These are phyloP conservation scores for Coccinonectria pachysandricola DNA, from an alignment of 2,329 filamentous ascomycete genomes.

Conservation along the genomic window DNA sequence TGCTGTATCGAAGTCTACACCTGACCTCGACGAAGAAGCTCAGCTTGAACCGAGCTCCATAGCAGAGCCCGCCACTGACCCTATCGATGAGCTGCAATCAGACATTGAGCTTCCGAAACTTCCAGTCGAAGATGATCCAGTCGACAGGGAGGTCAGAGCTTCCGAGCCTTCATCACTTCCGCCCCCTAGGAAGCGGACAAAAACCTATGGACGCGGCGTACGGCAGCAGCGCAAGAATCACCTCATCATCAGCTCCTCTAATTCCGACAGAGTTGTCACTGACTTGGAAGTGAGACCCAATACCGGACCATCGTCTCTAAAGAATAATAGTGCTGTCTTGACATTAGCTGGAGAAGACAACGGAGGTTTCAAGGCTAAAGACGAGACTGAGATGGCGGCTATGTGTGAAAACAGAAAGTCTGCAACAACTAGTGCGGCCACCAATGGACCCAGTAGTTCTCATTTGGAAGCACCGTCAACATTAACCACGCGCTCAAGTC, in stretches of 20 bases:
- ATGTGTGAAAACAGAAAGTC: constrained; percentile 1
- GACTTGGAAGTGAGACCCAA: constrained; percentile 7
- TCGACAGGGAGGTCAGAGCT: constrained; percentile 4
- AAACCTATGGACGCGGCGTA: constrained; percentile 13
- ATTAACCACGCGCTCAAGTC: constrained; percentile 16
- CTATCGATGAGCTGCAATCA: constrained; percentile 11
- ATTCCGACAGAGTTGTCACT: constrained; percentile 13
- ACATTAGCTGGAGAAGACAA: constrained; percentile 7
- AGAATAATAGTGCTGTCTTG: constrained; percentile 3
- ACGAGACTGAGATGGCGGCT: no score
- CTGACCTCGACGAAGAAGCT: no score
- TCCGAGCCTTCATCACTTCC: constrained; percentile 21
- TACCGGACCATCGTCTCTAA: constrained; percentile 7
- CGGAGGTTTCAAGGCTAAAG: not conserved
- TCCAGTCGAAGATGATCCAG: constrained; percentile 12
- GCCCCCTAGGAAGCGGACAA: constrained; percentile 9
- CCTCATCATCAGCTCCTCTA: constrained; percentile 22
- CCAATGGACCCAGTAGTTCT: constrained; percentile 6
- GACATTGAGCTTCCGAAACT: constrained; percentile 27
- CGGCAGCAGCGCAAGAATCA: constrained; percentile 13
- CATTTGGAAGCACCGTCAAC: constrained; percentile 12
- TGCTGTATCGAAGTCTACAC: no score
- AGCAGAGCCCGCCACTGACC: no score
- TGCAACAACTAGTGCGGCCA: constrained; percentile 2
- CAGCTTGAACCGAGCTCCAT: constrained; percentile 9